Evolutionary conservation across 2,329 filamentous ascomycete genomes (phyloP).

Genomic region (Fusarium aywerte): DNA sequence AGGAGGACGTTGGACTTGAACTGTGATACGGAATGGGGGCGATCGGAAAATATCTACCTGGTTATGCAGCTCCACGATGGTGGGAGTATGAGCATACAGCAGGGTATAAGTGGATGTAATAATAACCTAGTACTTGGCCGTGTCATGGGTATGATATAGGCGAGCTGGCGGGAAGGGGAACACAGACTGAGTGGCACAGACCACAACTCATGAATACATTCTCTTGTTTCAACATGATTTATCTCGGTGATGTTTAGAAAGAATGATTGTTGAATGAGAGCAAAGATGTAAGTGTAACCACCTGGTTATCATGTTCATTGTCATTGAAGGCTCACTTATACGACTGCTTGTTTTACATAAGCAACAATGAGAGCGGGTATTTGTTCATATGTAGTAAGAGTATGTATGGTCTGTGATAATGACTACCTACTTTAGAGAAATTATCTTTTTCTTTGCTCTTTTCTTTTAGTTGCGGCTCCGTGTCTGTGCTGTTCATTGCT

Average conservation of each 20-base stretch:
- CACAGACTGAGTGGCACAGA: constrained; percentile 1
- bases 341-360: too few species aligned
- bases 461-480: neutral
- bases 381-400: too few species aligned
- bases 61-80: neutral
- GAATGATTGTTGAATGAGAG: neutral
- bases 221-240: neutral
- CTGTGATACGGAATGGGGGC: neutral
- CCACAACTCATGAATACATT: constrained; percentile 8
- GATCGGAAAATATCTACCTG: neutral
- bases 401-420: neutral
- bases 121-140: neutral
- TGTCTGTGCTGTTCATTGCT: neutral
- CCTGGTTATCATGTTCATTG: too few species aligned
- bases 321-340: too few species aligned
- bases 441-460: neutral
- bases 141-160: neutral
- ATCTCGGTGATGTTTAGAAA: neutral
- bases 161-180: neutral
- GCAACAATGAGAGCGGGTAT: neutral
- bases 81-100: neutral
- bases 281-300: neutral
- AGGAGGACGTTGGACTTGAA: neutral
- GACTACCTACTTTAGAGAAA: neutral
- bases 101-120: constrained; percentile 19